Evolutionary conservation across 805 yeast genomes (phyloP).

Genomic region (Candida stauntonica): DNA sequence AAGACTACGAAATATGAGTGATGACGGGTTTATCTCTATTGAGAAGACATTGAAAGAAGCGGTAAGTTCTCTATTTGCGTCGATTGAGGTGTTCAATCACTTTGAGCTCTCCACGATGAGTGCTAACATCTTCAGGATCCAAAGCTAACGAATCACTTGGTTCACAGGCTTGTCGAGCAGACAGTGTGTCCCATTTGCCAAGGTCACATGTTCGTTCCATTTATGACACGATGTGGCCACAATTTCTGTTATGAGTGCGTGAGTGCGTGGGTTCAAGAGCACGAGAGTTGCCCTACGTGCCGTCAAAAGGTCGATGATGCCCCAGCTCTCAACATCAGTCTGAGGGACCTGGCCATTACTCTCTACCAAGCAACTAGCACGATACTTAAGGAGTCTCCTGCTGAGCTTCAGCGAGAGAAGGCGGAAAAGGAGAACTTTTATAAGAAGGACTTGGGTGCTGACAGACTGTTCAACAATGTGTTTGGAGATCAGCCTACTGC

Average conservation of each 20-base stretch:
- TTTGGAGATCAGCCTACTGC: conserved; percentile 49
- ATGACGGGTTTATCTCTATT: conserved; percentile 8
- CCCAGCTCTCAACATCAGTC: conserved; percentile 50
- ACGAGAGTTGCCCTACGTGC: conserved; percentile 66
- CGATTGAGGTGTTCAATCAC: too few relatives aligned
- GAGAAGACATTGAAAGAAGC: conserved; percentile 17
- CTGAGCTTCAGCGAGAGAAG: conserved; percentile 24
- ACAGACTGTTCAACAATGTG: conserved; percentile 42
- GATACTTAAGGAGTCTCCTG: conserved; percentile 9
- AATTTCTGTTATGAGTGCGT: conserved; percentile 67
- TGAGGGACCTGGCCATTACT: conserved; percentile 43
- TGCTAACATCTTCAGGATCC: conserved; percentile 4
- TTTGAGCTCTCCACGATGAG: too few relatives aligned
- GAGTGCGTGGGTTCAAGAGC: conserved; percentile 55
- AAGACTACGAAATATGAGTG: too few relatives aligned
- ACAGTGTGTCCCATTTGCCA: conserved; percentile 60
- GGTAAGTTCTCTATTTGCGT: too few relatives aligned
- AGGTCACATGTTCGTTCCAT: conserved; percentile 64
- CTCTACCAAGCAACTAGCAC: conserved; percentile 33
- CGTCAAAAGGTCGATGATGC: conserved; percentile 41
- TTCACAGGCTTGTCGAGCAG: conserved; percentile 26
- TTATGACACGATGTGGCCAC: conserved; percentile 65
- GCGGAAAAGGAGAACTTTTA: conserved; percentile 32
- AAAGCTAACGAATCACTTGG: conserved; percentile 7
- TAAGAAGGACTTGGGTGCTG: conserved; percentile 34